These are phyloP conservation scores for Trichoderma aggressivum DNA, from an alignment of 2,329 filamentous ascomycete species.

Conservation along the genomic window DNA sequence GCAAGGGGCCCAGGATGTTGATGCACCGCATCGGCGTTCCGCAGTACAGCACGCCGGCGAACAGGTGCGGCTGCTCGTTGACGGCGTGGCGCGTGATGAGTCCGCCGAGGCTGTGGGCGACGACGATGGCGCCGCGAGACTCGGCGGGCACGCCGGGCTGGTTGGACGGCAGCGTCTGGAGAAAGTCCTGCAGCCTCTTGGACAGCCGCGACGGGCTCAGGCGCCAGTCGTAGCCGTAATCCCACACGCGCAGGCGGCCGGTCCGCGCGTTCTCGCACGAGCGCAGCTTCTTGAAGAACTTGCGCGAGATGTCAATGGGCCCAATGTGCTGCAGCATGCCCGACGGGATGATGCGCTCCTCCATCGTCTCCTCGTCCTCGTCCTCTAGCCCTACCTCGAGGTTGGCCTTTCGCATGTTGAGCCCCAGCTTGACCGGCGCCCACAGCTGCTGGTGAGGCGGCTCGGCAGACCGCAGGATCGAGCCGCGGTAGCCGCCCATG, in stretches of 20 bases:
- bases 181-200: conserved; percentile 65
- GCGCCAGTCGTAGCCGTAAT: conserved; percentile 95
- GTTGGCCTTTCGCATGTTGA: conserved; percentile 89
- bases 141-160: conserved; percentile 48
- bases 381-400: conserved; percentile 79
- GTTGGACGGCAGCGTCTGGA: conserved; percentile 74
- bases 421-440: conserved; percentile 88
- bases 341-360: conserved; percentile 76
- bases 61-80: conserved; percentile 79
- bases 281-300: conserved; percentile 73
- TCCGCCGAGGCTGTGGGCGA: conserved; percentile 85
- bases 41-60: conserved; percentile 80
- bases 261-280: conserved; percentile 69
- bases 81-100: conserved; percentile 85
- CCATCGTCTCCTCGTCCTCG: conserved; percentile 80
- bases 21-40: conserved; percentile 82
- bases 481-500: conserved; percentile 87
- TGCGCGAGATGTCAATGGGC: conserved; percentile 81
- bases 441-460: conserved; percentile 83
- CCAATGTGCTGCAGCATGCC: conserved; percentile 92
- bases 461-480: conserved; percentile 79
- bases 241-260: conserved; percentile 74
- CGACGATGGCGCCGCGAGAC: conserved; percentile 69
- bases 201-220: conserved; percentile 77
- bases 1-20: conserved; percentile 84